A percentile compares a stretch with the other conserved stretches of the same genome.
Conservation (phyloP, 1,284 basidiomycete genomes). For the Ceratobasidium sp. region DNA sequence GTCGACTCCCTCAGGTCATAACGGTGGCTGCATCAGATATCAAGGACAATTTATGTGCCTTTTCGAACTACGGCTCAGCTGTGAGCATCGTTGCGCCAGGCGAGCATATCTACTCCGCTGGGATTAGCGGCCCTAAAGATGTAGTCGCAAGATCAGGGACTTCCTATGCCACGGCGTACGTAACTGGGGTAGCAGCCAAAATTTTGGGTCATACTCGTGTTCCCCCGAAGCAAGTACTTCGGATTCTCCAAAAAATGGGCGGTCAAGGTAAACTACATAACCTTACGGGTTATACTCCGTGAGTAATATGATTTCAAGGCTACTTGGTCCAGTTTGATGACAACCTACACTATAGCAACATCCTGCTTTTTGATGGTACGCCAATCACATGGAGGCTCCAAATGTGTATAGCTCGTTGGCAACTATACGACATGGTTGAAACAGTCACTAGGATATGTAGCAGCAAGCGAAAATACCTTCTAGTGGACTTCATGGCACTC, state of each 20-base stretch:
- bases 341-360: background rate
- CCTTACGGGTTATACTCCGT: background rate
- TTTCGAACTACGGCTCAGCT: conserved; percentile 56
- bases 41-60: conserved; percentile 51
- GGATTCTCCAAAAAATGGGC: background rate
- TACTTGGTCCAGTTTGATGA: background rate
- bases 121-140: background rate
- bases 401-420: background rate
- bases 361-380: background rate
- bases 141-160: background rate
- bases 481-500: no score
- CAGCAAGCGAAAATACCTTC: no score
- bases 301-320: background rate
- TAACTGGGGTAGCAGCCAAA: background rate
- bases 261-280: background rate
- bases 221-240: background rate
- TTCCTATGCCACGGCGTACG: background rate
- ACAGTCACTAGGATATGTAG: no score
- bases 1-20: conserved; percentile 48
- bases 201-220: background rate
- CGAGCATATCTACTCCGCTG: conserved; percentile 46
- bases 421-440: background rate
- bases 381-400: background rate
- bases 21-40: conserved; percentile 52
- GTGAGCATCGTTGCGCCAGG: conserved; percentile 52